Base-by-base conservation (phyloP, 768 basidiomycete genomes). In the Calvatia gigantea region DNA sequence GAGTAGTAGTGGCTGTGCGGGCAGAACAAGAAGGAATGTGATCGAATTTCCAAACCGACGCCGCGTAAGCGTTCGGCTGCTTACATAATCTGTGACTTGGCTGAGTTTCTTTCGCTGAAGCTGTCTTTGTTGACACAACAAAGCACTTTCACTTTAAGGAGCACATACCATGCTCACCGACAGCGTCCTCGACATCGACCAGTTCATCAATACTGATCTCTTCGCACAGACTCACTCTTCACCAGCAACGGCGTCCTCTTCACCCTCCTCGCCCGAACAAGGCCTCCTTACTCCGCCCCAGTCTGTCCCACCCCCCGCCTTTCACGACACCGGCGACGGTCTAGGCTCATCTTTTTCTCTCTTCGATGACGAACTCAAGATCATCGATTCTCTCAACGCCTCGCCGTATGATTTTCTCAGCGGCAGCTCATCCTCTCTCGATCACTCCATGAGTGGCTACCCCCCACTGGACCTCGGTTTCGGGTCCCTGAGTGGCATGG, bases 131-230 rank as follows among this genome's bases (percentile, higher is more conserved):
- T n/a, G 0, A 15, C 7, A 7, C 14, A 47, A 32, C 29, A 31
- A 21, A 29, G 6, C 28, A 21, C n/a, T n/a, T n/a, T n/a, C n/a
- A n/a, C n/a, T n/a, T 21, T 25, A 31, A 6, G 19, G n/a, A 8
- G 3, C 21, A 19, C n/a, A 33, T 4, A 15, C 28, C 9, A 23
- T 35, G 27, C 41, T 43, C 21, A 39, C 39, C 11, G 44, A 45
- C 49, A 54, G 29, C 37, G 46, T 32, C 43, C 58, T 57, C 57
- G 75, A 81, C 61, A 71, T 86, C 62, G 79, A 76, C 65, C 85
- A 88, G 63, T 79, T 86, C 61, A 81, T 89, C 70, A 81, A 88
- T 66, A 74, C 85, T 47, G 87, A 89, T 58, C 75, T 83, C 54
- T 77, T 82, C 53, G 66, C 73, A n/a, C 67, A 70, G n/a, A 64